Conservation (phyloP, 768 basidiomycete species). For the Auricularia cornea region DNA sequence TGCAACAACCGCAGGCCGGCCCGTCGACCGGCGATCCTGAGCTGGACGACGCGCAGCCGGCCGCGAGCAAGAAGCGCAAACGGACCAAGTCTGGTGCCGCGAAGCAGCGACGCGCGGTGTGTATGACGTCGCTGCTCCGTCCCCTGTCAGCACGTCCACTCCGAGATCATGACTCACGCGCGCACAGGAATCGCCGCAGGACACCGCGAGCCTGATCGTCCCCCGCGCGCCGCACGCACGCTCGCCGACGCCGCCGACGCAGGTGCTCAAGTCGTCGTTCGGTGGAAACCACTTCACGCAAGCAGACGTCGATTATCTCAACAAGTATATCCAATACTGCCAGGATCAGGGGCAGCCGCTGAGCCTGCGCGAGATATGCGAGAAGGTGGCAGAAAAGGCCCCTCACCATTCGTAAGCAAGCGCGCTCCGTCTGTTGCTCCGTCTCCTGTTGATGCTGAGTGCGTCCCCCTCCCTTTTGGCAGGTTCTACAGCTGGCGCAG, state of each 20-base stretch:
- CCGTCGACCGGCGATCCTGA: too few species aligned
- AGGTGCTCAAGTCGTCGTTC: slow-evolving; percentile 83
- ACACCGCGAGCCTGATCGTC: slow-evolving; percentile 9
- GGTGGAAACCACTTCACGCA: slow-evolving; percentile 82
- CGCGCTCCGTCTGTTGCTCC: background rate
- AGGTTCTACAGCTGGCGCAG: slow-evolving; percentile 89
- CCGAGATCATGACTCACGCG: background rate
- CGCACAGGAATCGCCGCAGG: background rate
- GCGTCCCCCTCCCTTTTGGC: background rate
- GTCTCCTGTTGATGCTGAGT: background rate
- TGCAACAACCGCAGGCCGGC: too few species aligned
- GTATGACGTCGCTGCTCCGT: background rate
- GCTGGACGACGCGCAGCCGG: too few species aligned
- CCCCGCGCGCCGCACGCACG: slow-evolving; percentile 57
- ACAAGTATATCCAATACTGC: slow-evolving; percentile 85
- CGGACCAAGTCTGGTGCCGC: background rate
- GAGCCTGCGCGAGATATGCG: slow-evolving; percentile 78
- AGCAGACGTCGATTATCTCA: slow-evolving; percentile 75
- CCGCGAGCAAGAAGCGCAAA: too few species aligned
- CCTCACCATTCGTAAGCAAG: slow-evolving; percentile 80
- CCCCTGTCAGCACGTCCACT: background rate
- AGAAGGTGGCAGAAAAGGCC: slow-evolving; percentile 79
- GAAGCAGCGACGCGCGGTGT: background rate
- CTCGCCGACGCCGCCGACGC: slow-evolving; percentile 75
- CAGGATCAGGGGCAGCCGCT: slow-evolving; percentile 80